Base-by-base conservation (phyloP, 495 filamentous ascomycete genomes). In the Baudoinia panamericana region DNA sequence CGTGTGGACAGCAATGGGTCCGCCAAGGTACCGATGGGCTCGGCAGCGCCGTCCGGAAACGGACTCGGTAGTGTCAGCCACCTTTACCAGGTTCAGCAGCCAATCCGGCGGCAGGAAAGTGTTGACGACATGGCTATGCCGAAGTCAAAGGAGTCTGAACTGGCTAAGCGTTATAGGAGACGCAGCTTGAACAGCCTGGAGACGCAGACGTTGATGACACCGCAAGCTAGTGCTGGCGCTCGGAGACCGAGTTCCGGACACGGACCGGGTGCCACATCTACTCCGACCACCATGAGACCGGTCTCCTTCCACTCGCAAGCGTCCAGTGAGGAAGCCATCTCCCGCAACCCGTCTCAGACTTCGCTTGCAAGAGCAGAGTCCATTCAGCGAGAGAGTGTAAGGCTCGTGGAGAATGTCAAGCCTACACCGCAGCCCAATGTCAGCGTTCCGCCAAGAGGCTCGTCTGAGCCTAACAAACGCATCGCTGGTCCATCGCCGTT, bases 101-200 rank as follows among this genome's bases (percentile, higher is more conserved):
- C 46, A 23, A 10, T 46, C 25, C 39, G 48, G 52, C 41, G 40
- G 47, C 24, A 69, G 27, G 63, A 62, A 1, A 77, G 71, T 53
- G 69, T 64, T 4, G 73, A 77, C 59, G 72, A 76, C 48, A 62
- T 62, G 22, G 63, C 65, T 22, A 24, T 58, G 15, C 58, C 69
- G 23, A 55, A 45, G 57, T 55, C 30, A 37, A 55, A 34, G 54
- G 61, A 32, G 24, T 64, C 70, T 13, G 84, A 88, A 33, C 65
- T 76, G 35, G 72, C 78, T 8, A 82, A 82, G 58, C 71, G 80
- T 46, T 82, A 85, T 62, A 68, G 86, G 46, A 73, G 86, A 52
- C 72, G 85, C 39, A 94, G 86, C 56, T 71, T 86, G 66, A 81
- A 82, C 40, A 81, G 73, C 33, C 70, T 93, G 52, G 84, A 90